Conservation (phyloP, 2,329 filamentous ascomycete genomes). For the Setomelanomma holmii region DNA sequence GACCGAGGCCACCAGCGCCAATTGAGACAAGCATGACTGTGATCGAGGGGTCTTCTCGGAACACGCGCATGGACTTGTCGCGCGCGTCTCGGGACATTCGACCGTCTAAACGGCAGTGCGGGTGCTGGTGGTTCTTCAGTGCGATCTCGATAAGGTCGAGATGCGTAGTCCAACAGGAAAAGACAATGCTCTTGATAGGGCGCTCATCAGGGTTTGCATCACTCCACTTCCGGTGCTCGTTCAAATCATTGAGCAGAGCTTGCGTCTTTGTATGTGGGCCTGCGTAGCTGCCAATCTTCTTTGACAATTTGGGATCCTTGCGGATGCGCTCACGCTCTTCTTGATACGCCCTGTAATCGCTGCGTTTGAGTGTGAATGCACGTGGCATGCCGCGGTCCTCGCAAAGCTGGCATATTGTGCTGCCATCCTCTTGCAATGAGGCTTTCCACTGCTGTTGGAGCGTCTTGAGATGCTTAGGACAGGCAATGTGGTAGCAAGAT, state of each 20-base stretch:
- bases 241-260: conserved; percentile 77
- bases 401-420: conserved; percentile 73
- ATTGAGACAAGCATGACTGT: conserved; percentile 90
- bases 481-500: conserved; percentile 86
- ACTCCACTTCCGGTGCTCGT: conserved; percentile 69
- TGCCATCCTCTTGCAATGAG: conserved; percentile 51
- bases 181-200: conserved; percentile 91
- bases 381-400: conserved; percentile 66
- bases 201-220: conserved; percentile 67
- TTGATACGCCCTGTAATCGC: conserved; percentile 57
- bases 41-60: conserved; percentile 74
- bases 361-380: conserved; percentile 73
- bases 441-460: conserved; percentile 64
- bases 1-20: conserved; percentile 86
- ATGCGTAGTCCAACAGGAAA: conserved; percentile 95
- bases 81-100: conserved; percentile 81
- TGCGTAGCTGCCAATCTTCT: conserved; percentile 71
- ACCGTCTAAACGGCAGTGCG: conserved; percentile 84
- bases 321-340: conserved; percentile 65
- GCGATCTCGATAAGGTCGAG: conserved; percentile 90
- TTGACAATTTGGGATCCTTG: conserved; percentile 62
- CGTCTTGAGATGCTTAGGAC: conserved; percentile 71
- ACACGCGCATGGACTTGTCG: conserved; percentile 75
- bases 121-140: conserved; percentile 70
- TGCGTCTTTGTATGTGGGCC: conserved; percentile 93